Base-by-base conservation (phyloP, 169 alveolate species). In the Theileria orientalis region DNA sequence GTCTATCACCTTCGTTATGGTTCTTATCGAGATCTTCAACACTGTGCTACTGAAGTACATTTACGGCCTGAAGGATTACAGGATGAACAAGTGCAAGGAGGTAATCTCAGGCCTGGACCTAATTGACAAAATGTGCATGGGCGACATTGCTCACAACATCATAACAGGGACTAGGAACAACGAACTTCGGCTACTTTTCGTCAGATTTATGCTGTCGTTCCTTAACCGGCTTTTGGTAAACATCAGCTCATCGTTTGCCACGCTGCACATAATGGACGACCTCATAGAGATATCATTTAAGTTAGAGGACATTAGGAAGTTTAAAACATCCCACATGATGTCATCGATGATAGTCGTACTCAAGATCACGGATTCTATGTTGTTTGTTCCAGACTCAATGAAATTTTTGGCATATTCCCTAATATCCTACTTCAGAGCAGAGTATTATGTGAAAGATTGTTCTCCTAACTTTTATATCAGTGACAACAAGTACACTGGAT, bases 401-500 rank as follows among this genome's bases (percentile, higher is more conserved):
- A 69, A 40, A 40, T 14, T 46, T 6, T 9, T 69, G 21, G 49
- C 74, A 1, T 47, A 47, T 27, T 47, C 57, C 3, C 21, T 47
- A 47, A 47, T 47, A 47, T 47, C 57, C 7, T 27, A n/a, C 57
- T n/a, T 47, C 16, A 47, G 57, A 47, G 57, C 21, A 47, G 57
- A 47, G 57, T 47, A 47, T 11, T 47, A 5, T 11, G 21, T 47
- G 57, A 47, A 27, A 9, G 49, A 8, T 9, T 41, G 8, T 42
- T 71, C 86, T 0, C 86, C 86, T 9, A 78, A 78, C 69, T 78
- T 41, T 46, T 78, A 78, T 29, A 25, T 60, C 19, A 37, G 40
- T 33, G 68, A 69, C 23, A 42, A 35, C 23, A 56, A 19, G 21
- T 14, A 2, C 23, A 54, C 59, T 1, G 69, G 69, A 2, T 35